These are phyloP conservation scores for Boletus sensibilis DNA, from an alignment of 768 basidiomycete genomes.

Conservation along the genomic window DNA sequence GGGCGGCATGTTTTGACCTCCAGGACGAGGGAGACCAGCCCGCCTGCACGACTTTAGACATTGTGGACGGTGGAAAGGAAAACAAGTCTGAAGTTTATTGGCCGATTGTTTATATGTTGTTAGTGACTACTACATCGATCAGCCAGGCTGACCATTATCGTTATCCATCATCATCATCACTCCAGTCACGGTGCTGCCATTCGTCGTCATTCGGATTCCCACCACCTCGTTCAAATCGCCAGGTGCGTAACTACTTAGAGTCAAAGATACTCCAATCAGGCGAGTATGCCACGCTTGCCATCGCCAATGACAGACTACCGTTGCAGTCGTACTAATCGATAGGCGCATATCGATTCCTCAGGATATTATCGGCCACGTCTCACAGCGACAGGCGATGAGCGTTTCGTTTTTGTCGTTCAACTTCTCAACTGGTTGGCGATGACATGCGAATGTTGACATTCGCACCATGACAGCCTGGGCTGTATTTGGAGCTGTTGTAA, in stretches of 20 bases:
- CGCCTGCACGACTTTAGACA: conserved; percentile 8
- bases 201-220: background rate
- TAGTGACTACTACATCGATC: too few species aligned
- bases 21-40: conserved; percentile 78
- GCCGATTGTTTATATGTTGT: background rate
- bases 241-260: background rate
- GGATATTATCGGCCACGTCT: background rate
- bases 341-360: background rate
- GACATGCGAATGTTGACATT: background rate
- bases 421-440: background rate
- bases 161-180: background rate
- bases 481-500: background rate
- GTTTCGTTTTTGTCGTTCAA: background rate
- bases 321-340: background rate
- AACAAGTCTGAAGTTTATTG: background rate
- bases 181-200: background rate
- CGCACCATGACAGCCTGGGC: background rate
- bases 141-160: too few species aligned
- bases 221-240: background rate
- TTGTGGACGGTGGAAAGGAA: background rate
- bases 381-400: background rate
- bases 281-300: background rate
- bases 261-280: background rate
- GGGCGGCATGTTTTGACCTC: conserved; percentile 72
- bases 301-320: background rate